Evolutionary conservation across 2,329 filamentous ascomycete genomes (phyloP), one percentile per base, ranked within the genome.

Genomic region (Sordariomycetes sp.): DNA sequence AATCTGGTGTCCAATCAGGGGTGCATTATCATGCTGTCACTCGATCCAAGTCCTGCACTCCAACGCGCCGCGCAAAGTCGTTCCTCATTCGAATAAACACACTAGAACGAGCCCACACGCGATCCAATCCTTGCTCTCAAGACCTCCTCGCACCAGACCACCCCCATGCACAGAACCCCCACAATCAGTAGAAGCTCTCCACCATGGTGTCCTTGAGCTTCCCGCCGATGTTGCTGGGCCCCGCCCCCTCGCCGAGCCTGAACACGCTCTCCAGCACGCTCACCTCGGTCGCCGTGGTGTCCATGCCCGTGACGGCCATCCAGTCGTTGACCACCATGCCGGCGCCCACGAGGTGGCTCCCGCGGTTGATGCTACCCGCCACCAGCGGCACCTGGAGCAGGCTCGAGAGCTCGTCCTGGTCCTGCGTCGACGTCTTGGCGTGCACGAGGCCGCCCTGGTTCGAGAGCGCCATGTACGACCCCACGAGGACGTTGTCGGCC

Each of bases 371-470:
- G 69, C 85, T 90, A 50, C 94, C 94, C 3, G 94, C 94, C 1
- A 99, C 94, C 6, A 99, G 85, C 16, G 94, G 94, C 43, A 99
- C 93, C 76, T 97, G 93, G 62, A 99, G 81, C 74, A 99, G 77
- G 68, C 87, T 92, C 62, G 88, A 92, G 63, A 99, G 83, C 78
- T 99, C 94, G 72, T 99, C 94, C 80, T 99, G 94, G 73, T 99
- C 94, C 75, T 96, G 90, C 69, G 97, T 94, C 64, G 84, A 88
- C 48, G 94, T 97, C 80, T 97, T 97, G 65, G 94, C 93, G 72
- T 99, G 94, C 54, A 99, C 94, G 65, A 99, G 88, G 14, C 94
- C 94, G 64, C 94, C 94, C 74, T 93, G 89, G 79, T 99, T 99
- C 67, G 88, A 93, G 61, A 99, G 81, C 58, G 89, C 84, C 92